These are phyloP conservation scores for Ceratocystis harringtonii DNA, from an alignment of 2,329 filamentous ascomycete genomes.

Conservation along the genomic window DNA sequence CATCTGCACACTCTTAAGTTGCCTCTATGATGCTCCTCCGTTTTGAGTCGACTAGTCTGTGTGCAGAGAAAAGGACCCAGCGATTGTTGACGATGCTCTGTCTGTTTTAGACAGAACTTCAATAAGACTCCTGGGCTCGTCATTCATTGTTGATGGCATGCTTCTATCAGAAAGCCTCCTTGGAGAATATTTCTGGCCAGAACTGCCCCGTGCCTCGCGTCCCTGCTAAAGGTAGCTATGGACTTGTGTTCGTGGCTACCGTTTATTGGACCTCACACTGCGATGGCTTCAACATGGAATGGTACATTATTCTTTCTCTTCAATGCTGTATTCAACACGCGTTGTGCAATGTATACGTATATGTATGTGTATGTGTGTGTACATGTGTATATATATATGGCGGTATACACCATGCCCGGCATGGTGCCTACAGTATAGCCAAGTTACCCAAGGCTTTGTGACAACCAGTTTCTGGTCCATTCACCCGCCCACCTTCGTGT, in stretches of 20 bases:
- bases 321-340: neutral
- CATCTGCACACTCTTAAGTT: constrained; percentile 91
- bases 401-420: too few relatives aligned
- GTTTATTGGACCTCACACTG: neutral
- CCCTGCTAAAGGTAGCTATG: constrained; percentile 1
- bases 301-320: constrained; percentile 11
- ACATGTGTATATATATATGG: neutral
- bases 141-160: constrained; percentile 14
- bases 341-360: neutral
- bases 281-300: constrained; percentile 12
- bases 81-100: constrained; percentile 27
- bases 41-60: constrained; percentile 93
- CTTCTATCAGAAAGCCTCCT: constrained; percentile 10
- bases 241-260: constrained; percentile 3
- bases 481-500: neutral
- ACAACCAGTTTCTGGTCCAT: neutral
- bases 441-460: neutral
- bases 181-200: constrained; percentile 11
- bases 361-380: neutral
- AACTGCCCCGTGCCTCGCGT: constrained; percentile 12
- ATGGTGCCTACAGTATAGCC: too few relatives aligned
- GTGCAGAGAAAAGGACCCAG: constrained; percentile 62
- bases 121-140: constrained; percentile 18
- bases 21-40: constrained; percentile 59
- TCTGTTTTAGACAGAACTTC: constrained; percentile 36